Percentiles rank a stretch among this genome's conserved stretches.
Conservation (phyloP, 106 monocot genomes). For the Acorus gramineus region DNA sequence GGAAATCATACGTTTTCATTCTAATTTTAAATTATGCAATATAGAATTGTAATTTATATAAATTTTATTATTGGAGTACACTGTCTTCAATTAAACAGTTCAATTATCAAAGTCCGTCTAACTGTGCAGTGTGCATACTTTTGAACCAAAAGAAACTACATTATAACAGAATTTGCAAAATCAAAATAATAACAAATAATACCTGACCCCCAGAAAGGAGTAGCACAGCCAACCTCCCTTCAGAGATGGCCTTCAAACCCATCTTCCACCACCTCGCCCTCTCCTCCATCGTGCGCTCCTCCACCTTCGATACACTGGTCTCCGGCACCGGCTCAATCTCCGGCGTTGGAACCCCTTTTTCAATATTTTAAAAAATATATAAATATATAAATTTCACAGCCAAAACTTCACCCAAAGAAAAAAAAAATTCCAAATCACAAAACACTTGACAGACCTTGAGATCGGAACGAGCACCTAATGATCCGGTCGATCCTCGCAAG, state of each 20-base stretch:
- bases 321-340: constrained; percentile 81
- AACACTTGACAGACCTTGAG: constrained; percentile 41
- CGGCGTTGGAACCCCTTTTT: constrained; percentile 40
- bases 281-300: constrained; percentile 48
- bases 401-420: background rate
- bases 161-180: no score
- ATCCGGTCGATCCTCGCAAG: constrained; percentile 86
- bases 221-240: constrained; percentile 92
- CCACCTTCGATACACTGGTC: constrained; percentile 64
- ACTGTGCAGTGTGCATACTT: no score
- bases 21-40: no score
- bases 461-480: constrained; percentile 80
- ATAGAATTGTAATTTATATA: no score
- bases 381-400: background rate
- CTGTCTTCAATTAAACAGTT: no score
- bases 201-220: constrained; percentile 97
- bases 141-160: background rate
- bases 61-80: no score
- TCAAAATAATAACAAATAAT: background rate
- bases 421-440: no score
- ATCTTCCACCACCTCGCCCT: constrained; percentile 93
- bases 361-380: constrained; percentile 1
- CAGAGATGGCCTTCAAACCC: constrained; percentile 89
- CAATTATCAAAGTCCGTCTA: no score
- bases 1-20: background rate